Evolutionary conservation across 1,139 yeast genomes (phyloP).

Genomic region (Geotrichum reessii): DNA sequence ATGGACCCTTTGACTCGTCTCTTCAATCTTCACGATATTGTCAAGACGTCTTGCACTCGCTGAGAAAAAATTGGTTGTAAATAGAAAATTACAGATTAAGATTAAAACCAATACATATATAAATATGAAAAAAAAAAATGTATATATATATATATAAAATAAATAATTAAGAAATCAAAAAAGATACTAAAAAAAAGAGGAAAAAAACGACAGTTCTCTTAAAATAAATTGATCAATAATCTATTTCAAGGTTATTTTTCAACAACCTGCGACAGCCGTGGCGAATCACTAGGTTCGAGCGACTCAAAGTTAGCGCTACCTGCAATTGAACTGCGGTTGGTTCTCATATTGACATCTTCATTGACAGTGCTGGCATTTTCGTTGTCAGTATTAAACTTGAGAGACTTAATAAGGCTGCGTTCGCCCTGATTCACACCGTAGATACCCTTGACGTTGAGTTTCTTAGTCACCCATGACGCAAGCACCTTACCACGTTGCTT

Average conservation of each 20-base stretch:
- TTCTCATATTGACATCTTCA: not conserved
- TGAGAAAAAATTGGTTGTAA: not conserved
- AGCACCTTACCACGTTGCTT: slow-evolving; percentile 71
- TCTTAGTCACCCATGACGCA: slow-evolving; percentile 47
- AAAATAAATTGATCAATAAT: not conserved
- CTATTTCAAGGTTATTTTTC: not conserved
- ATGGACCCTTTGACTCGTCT: too few relatives aligned
- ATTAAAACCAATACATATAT: not conserved
- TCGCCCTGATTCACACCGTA: slow-evolving; percentile 35
- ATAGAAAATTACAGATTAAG: not conserved
- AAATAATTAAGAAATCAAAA: not conserved
- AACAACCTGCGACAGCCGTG: slow-evolving; percentile 1
- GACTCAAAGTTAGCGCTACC: not conserved
- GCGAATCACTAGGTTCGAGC: not conserved
- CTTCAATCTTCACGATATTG: not conserved
- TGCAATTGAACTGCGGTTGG: not conserved
- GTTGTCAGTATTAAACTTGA: slow-evolving; percentile 10
- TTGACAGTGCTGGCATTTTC: not conserved
- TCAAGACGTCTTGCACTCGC: not conserved
- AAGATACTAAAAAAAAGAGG: not conserved
- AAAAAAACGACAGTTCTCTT: not conserved
- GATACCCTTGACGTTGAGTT: slow-evolving; percentile 37
- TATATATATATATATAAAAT: not conserved
- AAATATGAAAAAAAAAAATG: not conserved
- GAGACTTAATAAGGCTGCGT: slow-evolving; percentile 24